Conservation (phyloP, 108 stramenopile species). For the Seminavis robusta region DNA sequence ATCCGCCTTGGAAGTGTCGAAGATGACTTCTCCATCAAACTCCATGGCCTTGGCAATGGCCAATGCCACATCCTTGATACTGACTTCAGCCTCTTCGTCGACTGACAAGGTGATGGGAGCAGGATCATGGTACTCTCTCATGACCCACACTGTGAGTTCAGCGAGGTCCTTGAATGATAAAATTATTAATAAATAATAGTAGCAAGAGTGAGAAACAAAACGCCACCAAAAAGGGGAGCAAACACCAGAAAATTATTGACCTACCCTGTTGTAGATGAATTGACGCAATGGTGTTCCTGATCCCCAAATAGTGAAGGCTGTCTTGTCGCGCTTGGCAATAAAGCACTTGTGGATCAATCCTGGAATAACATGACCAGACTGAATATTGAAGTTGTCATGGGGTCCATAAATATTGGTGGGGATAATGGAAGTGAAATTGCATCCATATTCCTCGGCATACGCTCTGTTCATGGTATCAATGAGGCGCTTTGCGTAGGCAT, state of each 20-base stretch:
- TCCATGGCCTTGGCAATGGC: slow-evolving; percentile 93
- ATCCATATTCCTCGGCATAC: slow-evolving; percentile 95
- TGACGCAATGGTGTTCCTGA: slow-evolving; percentile 94
- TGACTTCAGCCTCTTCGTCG: slow-evolving; percentile 91
- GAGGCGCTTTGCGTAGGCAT: slow-evolving; percentile 98
- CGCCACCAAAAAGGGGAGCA: too few relatives aligned
- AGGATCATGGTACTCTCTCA: slow-evolving; percentile 89
- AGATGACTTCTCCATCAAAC: slow-evolving; percentile 86
- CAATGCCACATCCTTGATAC: slow-evolving; percentile 93
- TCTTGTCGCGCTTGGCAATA: slow-evolving; percentile 85
- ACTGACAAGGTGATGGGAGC: slow-evolving; percentile 94
- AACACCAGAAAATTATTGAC: too few relatives aligned
- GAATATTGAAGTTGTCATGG: slow-evolving; percentile 92
- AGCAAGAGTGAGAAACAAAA: too few relatives aligned
- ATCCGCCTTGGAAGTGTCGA: slow-evolving; percentile 92
- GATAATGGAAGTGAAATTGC: slow-evolving; percentile 97
- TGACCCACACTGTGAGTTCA: slow-evolving; percentile 93
- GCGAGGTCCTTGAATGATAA: too few relatives aligned
- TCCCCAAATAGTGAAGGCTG: slow-evolving; percentile 96
- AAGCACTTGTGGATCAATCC: slow-evolving; percentile 99
- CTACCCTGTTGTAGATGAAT: slow-evolving; percentile 91
- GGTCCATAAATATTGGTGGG: slow-evolving; percentile 98
- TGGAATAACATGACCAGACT: slow-evolving; percentile 98
- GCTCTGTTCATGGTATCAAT: slow-evolving; percentile 98
- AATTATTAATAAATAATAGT: too few relatives aligned